These are phyloP conservation scores for Hypoxylon sp. DNA, from an alignment of 2,329 filamentous ascomycete species.

Conservation along the genomic window DNA sequence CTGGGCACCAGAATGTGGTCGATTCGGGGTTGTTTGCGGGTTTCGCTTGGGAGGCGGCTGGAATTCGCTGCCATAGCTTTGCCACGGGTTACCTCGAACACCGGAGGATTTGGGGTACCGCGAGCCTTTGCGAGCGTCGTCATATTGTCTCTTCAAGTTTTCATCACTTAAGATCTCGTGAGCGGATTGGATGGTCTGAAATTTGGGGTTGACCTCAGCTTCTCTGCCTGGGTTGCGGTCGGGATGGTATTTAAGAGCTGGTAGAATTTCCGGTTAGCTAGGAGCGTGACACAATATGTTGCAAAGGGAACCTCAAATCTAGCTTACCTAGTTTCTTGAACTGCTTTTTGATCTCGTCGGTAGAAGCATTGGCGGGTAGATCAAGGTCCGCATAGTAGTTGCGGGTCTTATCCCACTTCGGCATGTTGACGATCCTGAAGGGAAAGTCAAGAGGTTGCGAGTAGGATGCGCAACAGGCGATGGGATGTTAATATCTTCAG, in stretches of 20 bases:
- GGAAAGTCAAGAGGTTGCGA: slow-evolving; percentile 19
- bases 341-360: slow-evolving; percentile 83
- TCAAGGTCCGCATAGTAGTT: slow-evolving; percentile 91
- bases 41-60: slow-evolving; percentile 57
- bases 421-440: slow-evolving; percentile 60
- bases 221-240: slow-evolving; percentile 89
- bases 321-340: slow-evolving; percentile 81
- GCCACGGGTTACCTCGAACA: slow-evolving; percentile 66
- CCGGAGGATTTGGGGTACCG: slow-evolving; percentile 61
- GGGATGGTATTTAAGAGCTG: slow-evolving; percentile 85
- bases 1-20: slow-evolving; percentile 52
- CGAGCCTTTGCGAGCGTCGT: slow-evolving; percentile 54
- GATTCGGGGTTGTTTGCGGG: slow-evolving; percentile 32
- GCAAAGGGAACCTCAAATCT: background rate
- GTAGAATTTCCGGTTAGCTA: slow-evolving; percentile 38
- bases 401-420: slow-evolving; percentile 71
- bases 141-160: slow-evolving; percentile 61
- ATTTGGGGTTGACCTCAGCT: slow-evolving; percentile 79
- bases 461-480: slow-evolving; percentile 13
- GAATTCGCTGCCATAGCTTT: slow-evolving; percentile 58
- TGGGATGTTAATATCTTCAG: slow-evolving; percentile 1
- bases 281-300: slow-evolving; percentile 1
- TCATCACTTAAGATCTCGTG: slow-evolving; percentile 75
- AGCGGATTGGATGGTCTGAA: slow-evolving; percentile 86
- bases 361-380: slow-evolving; percentile 70